These are phyloP conservation scores for Hypoxylon sp. DNA, from an alignment of 2,329 filamentous ascomycete genomes.

Conservation along the genomic window DNA sequence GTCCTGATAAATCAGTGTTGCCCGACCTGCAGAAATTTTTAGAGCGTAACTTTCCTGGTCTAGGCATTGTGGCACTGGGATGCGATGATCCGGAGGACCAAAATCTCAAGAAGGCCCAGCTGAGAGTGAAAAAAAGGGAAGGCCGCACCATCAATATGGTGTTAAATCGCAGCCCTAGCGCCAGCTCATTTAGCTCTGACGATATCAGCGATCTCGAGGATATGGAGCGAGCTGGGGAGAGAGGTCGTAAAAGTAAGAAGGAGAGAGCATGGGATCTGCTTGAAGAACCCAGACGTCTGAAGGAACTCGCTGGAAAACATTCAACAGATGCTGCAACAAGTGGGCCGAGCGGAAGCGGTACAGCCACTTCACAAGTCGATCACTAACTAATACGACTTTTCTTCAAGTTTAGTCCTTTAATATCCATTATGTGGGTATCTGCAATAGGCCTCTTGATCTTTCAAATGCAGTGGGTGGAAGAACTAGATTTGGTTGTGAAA, in stretches of 20 bases:
- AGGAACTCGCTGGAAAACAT: conserved; percentile 49
- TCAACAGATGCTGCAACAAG: conserved; percentile 12
- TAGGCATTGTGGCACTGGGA: conserved; percentile 81
- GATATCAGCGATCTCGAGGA: conserved; percentile 67
- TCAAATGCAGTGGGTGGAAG: conserved; percentile 1
- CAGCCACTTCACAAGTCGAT: conserved; percentile 23
- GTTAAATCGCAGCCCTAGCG: conserved; percentile 68
- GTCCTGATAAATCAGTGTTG: conserved; percentile 84
- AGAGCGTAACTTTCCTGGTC: conserved; percentile 79
- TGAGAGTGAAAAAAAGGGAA: conserved; percentile 78
- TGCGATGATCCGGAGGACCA: conserved; percentile 83
- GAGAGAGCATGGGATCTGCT: conserved; percentile 67
- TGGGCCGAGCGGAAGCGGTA: conserved; percentile 35
- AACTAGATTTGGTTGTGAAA: conserved; percentile 19
- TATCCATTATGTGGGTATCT: conserved; percentile 1
- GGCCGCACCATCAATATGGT: conserved; percentile 68
- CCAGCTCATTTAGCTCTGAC: conserved; percentile 66
- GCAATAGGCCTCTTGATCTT: conserved; percentile 5
- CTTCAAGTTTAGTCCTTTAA: conserved; percentile 4
- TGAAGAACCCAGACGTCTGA: conserved; percentile 65
- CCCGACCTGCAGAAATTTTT: conserved; percentile 80
- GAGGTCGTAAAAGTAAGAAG: conserved; percentile 64
- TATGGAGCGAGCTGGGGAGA: conserved; percentile 59
- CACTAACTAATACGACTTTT: neutral
- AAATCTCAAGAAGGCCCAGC: conserved; percentile 82